Conservation (phyloP, 495 filamentous ascomycete genomes). For the Amniculicola lignicola region DNA sequence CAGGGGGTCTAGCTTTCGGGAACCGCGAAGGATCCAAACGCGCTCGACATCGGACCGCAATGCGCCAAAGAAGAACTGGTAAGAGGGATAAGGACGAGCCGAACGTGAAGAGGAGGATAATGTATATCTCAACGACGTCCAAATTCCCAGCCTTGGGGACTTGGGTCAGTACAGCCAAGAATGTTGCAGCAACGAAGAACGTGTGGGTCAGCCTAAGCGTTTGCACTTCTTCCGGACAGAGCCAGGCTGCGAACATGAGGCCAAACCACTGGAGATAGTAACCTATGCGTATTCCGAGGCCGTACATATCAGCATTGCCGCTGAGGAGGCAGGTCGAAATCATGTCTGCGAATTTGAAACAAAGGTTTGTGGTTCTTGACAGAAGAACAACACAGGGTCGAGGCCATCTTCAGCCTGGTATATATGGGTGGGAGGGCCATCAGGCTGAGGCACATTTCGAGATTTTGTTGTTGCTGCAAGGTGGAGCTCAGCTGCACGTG, state of each 20-base stretch:
- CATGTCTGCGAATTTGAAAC: too few species aligned
- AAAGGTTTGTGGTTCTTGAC: too few species aligned
- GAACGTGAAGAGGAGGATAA: neutral
- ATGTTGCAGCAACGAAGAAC: neutral
- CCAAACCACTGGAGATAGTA: conserved; percentile 2
- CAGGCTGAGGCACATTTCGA: too few species aligned
- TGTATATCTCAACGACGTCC: conserved; percentile 1
- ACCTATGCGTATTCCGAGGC: neutral
- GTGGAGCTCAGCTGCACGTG: too few species aligned
- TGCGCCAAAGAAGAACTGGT: neutral
- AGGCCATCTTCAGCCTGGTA: too few species aligned
- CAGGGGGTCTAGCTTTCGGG: conserved; percentile 2
- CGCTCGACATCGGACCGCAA: neutral
- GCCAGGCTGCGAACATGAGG: neutral
- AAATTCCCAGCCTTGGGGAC: neutral
- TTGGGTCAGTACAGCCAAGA: neutral
- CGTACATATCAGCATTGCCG: conserved; percentile 2
- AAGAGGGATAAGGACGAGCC: neutral
- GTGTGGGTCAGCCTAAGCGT: neutral
- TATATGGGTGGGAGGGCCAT: too few species aligned
- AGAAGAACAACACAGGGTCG: too few species aligned
- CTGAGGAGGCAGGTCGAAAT: conserved; percentile 29
- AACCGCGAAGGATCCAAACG: neutral
- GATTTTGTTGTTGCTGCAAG: too few species aligned
- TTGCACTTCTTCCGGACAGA: neutral